phyloP scores from a whole-genome alignment of 768 basidiomycete genomes.

The Clathrus columnatus region DNA sequence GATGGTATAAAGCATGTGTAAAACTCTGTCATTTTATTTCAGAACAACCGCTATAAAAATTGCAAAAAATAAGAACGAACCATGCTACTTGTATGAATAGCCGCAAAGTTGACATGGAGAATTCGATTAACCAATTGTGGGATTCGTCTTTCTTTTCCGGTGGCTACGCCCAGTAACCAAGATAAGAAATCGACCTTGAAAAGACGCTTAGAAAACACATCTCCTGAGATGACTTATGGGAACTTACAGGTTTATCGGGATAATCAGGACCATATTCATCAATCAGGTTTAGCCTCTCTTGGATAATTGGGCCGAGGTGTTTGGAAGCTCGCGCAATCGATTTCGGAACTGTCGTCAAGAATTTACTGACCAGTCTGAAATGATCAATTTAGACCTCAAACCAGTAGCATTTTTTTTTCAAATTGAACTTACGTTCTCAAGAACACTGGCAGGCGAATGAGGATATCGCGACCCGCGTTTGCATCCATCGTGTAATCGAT shows the following conservation, averaged over 20 bases:
- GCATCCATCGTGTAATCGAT: slow-evolving; percentile 30
- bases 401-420: slow-evolving; percentile 13
- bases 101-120: not conserved
- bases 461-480: slow-evolving; percentile 21
- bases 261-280: slow-evolving; percentile 24
- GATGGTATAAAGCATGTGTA: slow-evolving; percentile 27
- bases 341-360: slow-evolving; percentile 11
- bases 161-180: slow-evolving; percentile 31
- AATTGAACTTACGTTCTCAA: slow-evolving; percentile 32
- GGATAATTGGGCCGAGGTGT: slow-evolving; percentile 19
- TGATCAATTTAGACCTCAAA: not conserved
- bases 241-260: slow-evolving; percentile 28
- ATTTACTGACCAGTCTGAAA: slow-evolving; percentile 15
- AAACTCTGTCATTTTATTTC: slow-evolving; percentile 19
- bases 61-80: not conserved
- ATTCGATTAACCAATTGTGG: slow-evolving; percentile 19
- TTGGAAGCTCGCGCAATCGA: slow-evolving; percentile 14
- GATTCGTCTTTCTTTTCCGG: slow-evolving; percentile 19
- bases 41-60: not conserved
- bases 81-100: slow-evolving; percentile 14
- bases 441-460: slow-evolving; percentile 32
- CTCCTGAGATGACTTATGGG: not conserved
- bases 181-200: slow-evolving; percentile 31
- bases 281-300: slow-evolving; percentile 25
- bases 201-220: not conserved